Conservation (phyloP, 805 yeast genomes). For the Yarrowia osloensis region DNA sequence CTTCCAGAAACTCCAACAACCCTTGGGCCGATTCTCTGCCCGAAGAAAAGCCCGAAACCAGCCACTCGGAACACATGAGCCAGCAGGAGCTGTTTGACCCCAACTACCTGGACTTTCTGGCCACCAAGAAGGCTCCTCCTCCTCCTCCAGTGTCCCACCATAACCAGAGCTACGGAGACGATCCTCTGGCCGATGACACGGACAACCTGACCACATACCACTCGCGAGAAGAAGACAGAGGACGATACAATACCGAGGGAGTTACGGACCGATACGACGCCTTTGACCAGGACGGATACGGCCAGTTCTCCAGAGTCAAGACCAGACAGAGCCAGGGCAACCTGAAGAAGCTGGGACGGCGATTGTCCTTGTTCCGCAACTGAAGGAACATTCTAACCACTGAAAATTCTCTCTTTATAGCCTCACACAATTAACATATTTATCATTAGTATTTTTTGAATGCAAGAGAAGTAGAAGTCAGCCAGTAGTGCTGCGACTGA, state of each 20-base stretch:
- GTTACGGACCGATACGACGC: conserved; percentile 21
- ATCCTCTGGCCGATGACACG: background rate
- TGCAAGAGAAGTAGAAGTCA: background rate
- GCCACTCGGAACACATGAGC: conserved; percentile 12
- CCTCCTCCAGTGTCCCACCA: conserved; percentile 4
- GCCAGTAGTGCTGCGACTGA: background rate
- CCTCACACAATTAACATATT: no score
- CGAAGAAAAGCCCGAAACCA: conserved; percentile 1
- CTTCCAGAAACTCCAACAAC: conserved; percentile 31
- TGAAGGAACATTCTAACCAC: background rate
- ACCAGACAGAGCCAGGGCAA: conserved; percentile 1
- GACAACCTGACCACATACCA: conserved; percentile 5
- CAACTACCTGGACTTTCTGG: background rate
- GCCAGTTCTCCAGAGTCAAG: conserved; percentile 4
- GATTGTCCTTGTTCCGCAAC: background rate
- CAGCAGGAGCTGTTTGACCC: conserved; percentile 27
- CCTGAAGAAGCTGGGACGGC: conserved; percentile 3
- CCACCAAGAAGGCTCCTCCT: conserved; percentile 20
- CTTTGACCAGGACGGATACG: conserved; percentile 6
- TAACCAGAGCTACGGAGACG: background rate
- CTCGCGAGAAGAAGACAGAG: background rate
- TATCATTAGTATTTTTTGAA: no score
- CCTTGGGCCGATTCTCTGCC: conserved; percentile 25
- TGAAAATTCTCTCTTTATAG: no score
- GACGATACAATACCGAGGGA: conserved; percentile 11